Evolutionary conservation across 371 early-diverging fungal species (phyloP).

Genomic region (Mucor indicus): DNA sequence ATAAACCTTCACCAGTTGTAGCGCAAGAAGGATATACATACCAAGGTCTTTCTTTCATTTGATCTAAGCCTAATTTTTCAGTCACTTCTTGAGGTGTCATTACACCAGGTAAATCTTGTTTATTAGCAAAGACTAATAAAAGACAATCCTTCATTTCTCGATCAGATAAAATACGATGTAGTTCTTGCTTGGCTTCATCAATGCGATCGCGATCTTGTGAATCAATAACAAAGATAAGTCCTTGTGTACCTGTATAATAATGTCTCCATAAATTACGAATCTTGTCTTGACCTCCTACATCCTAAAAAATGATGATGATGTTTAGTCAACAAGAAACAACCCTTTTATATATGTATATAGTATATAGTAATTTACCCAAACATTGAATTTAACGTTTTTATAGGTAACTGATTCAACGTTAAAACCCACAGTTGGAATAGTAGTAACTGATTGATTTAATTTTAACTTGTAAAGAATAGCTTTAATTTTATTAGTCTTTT

Average conservation of each 20-base stretch:
- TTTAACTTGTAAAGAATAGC: conserved; percentile 90
- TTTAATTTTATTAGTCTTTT: conserved; percentile 10
- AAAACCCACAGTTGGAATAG: conserved; percentile 89
- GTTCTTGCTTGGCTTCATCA: conserved; percentile 80
- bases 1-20: conserved; percentile 84
- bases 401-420: conserved; percentile 87
- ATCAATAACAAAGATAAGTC: conserved; percentile 86
- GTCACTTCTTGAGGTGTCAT: conserved; percentile 82
- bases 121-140: conserved; percentile 83
- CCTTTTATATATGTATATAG: neutral
- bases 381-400: conserved; percentile 89
- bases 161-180: conserved; percentile 78
- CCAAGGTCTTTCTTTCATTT: conserved; percentile 79
- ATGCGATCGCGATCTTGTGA: conserved; percentile 82
- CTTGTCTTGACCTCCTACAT: conserved; percentile 91
- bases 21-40: conserved; percentile 87
- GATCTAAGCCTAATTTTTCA: conserved; percentile 71
- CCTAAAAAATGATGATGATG: conserved; percentile 53
- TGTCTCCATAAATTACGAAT: conserved; percentile 89
- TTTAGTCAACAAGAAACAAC: neutral
- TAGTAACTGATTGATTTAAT: conserved; percentile 80
- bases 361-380: conserved; percentile 51
- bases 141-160: conserved; percentile 83
- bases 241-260: conserved; percentile 86
- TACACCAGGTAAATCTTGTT: conserved; percentile 82